These are phyloP conservation scores for Pulveroboletus sp. DNA, from an alignment of 768 basidiomycete species.

Conservation along the genomic window DNA sequence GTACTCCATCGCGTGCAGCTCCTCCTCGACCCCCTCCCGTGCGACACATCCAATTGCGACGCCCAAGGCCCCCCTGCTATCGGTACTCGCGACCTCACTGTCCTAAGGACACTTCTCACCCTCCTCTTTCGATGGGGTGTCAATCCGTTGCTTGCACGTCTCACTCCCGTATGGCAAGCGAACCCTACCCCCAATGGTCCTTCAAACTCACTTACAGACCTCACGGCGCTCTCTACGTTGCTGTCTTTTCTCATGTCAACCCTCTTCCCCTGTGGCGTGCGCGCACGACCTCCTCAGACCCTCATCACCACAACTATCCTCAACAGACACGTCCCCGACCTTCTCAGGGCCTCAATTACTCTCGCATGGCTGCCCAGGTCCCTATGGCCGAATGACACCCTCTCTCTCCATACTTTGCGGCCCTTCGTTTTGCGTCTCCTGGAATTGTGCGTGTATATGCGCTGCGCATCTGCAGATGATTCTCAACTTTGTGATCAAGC, in stretches of 20 bases:
- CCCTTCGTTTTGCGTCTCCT: slow-evolving; percentile 53
- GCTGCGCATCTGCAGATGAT: slow-evolving; percentile 7
- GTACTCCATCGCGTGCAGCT: slow-evolving; percentile 46
- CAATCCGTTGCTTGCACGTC: slow-evolving; percentile 45
- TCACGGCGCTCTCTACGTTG: slow-evolving; percentile 39
- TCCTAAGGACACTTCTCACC: slow-evolving; percentile 59
- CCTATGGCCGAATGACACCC: slow-evolving; percentile 34
- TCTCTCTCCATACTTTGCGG: slow-evolving; percentile 44
- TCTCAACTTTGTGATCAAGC: slow-evolving; percentile 29
- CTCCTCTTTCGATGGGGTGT: slow-evolving; percentile 72
- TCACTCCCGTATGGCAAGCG: slow-evolving; percentile 36
- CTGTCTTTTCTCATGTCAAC: slow-evolving; percentile 42
- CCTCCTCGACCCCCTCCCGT: slow-evolving; percentile 28
- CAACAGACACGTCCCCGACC: slow-evolving; percentile 51
- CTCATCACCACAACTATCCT: slow-evolving; percentile 56
- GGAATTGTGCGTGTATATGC: slow-evolving; percentile 48
- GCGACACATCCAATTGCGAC: neutral
- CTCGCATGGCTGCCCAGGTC: slow-evolving; percentile 73
- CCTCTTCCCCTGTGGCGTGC: slow-evolving; percentile 50
- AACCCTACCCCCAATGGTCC: slow-evolving; percentile 19
- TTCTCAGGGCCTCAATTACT: slow-evolving; percentile 55
- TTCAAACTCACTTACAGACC: slow-evolving; percentile 40
- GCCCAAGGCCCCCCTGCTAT: slow-evolving; percentile 30
- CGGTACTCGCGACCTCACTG: slow-evolving; percentile 62
- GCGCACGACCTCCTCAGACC: slow-evolving; percentile 50